Conservation (phyloP, 306 rosid genomes). For the Begonia masoniana region DNA sequence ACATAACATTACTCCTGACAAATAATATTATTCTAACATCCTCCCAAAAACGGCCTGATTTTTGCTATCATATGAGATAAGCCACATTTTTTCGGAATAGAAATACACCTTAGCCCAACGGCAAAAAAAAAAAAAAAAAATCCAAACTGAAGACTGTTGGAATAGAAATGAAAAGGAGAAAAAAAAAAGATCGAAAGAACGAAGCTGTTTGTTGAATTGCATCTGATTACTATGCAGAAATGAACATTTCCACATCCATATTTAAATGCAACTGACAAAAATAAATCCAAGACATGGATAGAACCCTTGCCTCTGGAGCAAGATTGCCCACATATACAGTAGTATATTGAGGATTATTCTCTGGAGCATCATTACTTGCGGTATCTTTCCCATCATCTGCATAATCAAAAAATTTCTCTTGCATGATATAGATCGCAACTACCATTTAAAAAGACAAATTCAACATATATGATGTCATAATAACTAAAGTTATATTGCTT, state of each 20-base stretch:
- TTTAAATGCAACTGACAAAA: neutral
- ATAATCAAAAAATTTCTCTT: conserved; percentile 9
- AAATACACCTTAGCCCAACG: too few relatives aligned
- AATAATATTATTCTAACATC: too few relatives aligned
- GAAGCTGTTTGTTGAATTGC: neutral
- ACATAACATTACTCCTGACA: too few relatives aligned
- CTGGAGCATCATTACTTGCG: conserved; percentile 66
- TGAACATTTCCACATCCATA: too few relatives aligned
- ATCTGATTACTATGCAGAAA: neutral
- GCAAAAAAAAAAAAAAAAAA: too few relatives aligned
- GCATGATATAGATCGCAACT: conserved; percentile 4
- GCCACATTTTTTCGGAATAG: too few relatives aligned
- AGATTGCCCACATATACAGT: conserved; percentile 97
- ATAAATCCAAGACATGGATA: neutral
- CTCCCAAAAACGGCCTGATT: too few relatives aligned
- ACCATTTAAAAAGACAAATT: conserved; percentile 7
- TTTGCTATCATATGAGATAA: too few relatives aligned
- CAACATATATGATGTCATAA: neutral
- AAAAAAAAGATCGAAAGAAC: too few relatives aligned
- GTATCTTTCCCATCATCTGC: conserved; percentile 94
- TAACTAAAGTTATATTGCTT: too few relatives aligned
- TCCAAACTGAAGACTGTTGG: too few relatives aligned
- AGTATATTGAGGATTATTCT: conserved; percentile 89
- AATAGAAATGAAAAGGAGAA: too few relatives aligned
- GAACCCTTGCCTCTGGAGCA: conserved; percentile 60